A percentile compares a stretch with the other conserved stretches of the same genome.
phyloP scores from a whole-genome alignment of 352 stramenopile species.

The Pythium vanterpoolii region DNA sequence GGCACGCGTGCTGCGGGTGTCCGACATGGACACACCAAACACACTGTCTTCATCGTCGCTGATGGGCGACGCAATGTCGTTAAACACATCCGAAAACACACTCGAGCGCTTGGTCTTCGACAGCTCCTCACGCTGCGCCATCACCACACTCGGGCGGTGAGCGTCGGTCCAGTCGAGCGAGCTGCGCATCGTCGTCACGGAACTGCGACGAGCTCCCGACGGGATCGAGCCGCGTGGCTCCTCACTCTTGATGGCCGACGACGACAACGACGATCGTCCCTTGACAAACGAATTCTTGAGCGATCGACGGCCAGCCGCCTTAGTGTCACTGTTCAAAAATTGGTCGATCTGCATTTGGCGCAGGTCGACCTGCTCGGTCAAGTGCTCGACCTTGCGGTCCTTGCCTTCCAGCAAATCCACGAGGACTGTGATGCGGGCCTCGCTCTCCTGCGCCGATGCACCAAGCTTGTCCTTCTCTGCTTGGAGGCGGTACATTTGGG shows the following conservation, averaged over 20 bases:
- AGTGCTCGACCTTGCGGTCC: slow-evolving; percentile 58
- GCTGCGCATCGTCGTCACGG: slow-evolving; percentile 5
- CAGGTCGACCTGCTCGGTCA: slow-evolving; percentile 55
- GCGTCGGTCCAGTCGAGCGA: slow-evolving; percentile 19
- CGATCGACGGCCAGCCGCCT: slow-evolving; percentile 20
- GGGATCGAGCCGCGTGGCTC: neutral
- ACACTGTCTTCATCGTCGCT: slow-evolving; percentile 15
- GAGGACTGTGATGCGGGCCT: slow-evolving; percentile 50
- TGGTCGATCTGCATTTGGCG: slow-evolving; percentile 51
- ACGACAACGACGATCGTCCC: slow-evolving; percentile 19
- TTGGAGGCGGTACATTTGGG: slow-evolving; percentile 51
- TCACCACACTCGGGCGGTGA: slow-evolving; percentile 12
- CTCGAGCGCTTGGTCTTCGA: slow-evolving; percentile 20
- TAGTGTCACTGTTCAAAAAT: slow-evolving; percentile 30
- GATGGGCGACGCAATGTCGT: slow-evolving; percentile 24
- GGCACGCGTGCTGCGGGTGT: slow-evolving; percentile 19
- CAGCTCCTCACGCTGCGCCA: slow-evolving; percentile 11
- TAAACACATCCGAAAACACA: slow-evolving; percentile 26
- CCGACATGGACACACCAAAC: slow-evolving; percentile 6
- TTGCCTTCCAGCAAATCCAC: slow-evolving; percentile 62
- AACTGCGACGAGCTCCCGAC: neutral
- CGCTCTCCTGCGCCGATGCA: slow-evolving; percentile 49
- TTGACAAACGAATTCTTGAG: slow-evolving; percentile 24
- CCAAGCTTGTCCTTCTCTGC: slow-evolving; percentile 52
- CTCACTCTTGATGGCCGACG: slow-evolving; percentile 2